Evolutionary conservation across 176 grass and related monocot genomes (phyloP).

Genomic region (Microstegium vimineum): DNA sequence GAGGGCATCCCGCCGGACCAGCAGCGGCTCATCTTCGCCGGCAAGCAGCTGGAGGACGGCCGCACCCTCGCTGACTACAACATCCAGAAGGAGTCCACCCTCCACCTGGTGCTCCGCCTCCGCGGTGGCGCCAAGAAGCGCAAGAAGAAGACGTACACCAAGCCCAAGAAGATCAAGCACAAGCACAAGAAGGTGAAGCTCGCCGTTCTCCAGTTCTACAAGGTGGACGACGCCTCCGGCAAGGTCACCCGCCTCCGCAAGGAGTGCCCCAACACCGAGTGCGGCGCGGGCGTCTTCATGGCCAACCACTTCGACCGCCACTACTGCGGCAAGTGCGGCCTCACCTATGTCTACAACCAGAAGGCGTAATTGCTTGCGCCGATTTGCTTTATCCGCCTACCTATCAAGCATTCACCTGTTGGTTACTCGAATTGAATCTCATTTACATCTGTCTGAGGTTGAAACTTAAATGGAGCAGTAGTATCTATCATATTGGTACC

Average conservation of each 20-base stretch:
- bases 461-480: conserved; percentile 21
- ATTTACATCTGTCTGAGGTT: conserved; percentile 16
- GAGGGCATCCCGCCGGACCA: conserved; percentile 77
- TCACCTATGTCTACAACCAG: conserved; percentile 80
- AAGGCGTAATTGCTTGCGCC: conserved; percentile 35
- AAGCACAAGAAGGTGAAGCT: conserved; percentile 90
- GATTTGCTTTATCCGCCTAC: conserved; percentile 7
- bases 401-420: not conserved
- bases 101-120: too few relatives aligned
- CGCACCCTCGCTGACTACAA: conserved; percentile 64
- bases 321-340: conserved; percentile 88
- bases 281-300: conserved; percentile 76
- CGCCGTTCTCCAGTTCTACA: conserved; percentile 73
- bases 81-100: conserved; percentile 76
- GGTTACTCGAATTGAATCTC: conserved; percentile 20
- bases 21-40: conserved; percentile 60
- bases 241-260: conserved; percentile 78
- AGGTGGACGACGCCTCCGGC: conserved; percentile 65
- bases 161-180: conserved; percentile 82
- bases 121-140: conserved; percentile 81
- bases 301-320: conserved; percentile 87
- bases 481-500: conserved; percentile 26
- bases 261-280: conserved; percentile 74
- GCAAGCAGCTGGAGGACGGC: conserved; percentile 65
- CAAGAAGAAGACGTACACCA: conserved; percentile 90